These are phyloP conservation scores for Coleophoma cylindrospora DNA, from an alignment of 2,329 filamentous ascomycete genomes.

Conservation along the genomic window DNA sequence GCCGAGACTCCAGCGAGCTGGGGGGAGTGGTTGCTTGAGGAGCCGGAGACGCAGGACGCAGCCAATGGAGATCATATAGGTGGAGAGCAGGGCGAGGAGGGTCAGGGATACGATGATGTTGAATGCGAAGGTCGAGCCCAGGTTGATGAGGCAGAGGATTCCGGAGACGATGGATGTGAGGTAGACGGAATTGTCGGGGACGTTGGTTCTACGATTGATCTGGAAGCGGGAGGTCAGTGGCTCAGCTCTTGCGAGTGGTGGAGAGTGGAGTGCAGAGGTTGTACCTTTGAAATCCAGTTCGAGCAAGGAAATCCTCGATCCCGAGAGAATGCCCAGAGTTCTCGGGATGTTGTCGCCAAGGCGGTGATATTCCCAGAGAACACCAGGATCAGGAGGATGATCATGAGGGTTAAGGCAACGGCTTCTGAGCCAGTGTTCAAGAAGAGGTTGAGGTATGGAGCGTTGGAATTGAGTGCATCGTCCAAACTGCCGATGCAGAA, in stretches of 20 bases:
- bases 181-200: constrained; percentile 17
- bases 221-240: constrained; percentile 2
- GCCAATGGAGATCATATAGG: constrained; percentile 44
- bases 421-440: constrained; percentile 36
- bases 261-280: not conserved
- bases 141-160: constrained; percentile 35
- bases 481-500: constrained; percentile 28
- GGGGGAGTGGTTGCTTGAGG: constrained; percentile 30
- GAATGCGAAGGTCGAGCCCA: constrained; percentile 45
- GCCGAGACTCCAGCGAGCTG: constrained; percentile 37
- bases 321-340: constrained; percentile 37
- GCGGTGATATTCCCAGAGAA: constrained; percentile 33
- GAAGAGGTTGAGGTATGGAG: constrained; percentile 29
- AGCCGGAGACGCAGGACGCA: constrained; percentile 33
- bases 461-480: constrained; percentile 40
- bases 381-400: constrained; percentile 34
- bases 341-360: constrained; percentile 28
- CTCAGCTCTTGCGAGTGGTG: not conserved
- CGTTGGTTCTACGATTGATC: constrained; percentile 26
- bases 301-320: constrained; percentile 38
- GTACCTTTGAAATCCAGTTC: constrained; percentile 32
- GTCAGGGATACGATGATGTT: constrained; percentile 48
- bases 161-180: constrained; percentile 13
- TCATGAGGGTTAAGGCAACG: constrained; percentile 40
- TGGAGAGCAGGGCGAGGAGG: constrained; percentile 42